Percentiles rank a stretch among this genome's conserved stretches.
These are phyloP conservation scores for Rhytidiadelphus loreus DNA, from an alignment of 225 moss, liverwort and hornwort genomes.

Conservation along the genomic window DNA sequence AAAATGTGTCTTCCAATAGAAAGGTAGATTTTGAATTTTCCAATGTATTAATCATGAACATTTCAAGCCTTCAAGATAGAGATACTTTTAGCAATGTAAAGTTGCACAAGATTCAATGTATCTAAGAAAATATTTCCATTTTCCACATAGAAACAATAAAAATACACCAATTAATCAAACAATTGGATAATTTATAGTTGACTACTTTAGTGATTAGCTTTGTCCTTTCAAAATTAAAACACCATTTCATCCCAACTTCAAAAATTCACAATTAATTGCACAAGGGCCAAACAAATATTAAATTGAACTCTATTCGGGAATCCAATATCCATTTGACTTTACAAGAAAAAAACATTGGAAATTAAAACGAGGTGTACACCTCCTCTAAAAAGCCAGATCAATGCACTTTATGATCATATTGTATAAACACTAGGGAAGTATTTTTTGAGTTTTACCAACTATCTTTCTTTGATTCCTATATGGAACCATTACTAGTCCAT, in stretches of 20 bases:
- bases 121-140: accelerated
- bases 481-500: too few species aligned
- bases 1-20: background rate
- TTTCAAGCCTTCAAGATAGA: background rate
- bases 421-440: too few species aligned
- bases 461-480: too few species aligned
- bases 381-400: background rate
- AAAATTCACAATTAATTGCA: background rate
- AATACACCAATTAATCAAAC: background rate
- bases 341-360: background rate
- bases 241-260: background rate
- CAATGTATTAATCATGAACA: too few species aligned
- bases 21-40: background rate
- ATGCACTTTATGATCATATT: background rate
- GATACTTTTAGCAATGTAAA: background rate
- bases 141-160: background rate
- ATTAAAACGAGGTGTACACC: background rate
- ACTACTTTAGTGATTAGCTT: background rate
- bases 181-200: accelerated
- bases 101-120: too few species aligned
- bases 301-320: accelerated
- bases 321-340: background rate
- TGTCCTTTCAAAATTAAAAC: accelerated
- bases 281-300: background rate
- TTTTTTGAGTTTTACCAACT: too few species aligned